Base-by-base conservation (phyloP, 352 stramenopile genomes). In the Globisporangium cylindrosporum region DNA sequence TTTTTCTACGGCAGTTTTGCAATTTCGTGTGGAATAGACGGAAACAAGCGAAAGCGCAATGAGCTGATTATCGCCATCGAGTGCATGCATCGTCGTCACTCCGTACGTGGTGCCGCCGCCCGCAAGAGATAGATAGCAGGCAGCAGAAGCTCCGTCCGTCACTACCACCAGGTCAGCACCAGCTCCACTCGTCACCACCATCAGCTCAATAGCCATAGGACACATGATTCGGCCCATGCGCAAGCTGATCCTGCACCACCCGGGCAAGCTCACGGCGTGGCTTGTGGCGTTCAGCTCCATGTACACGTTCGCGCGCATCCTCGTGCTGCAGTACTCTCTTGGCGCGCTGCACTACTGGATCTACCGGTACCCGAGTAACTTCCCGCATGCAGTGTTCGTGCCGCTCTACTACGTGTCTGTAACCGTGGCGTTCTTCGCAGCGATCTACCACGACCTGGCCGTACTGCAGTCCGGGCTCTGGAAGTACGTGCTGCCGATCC, bases 241-340 rank as follows among this genome's bases (percentile, higher is more conserved):
- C 75, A 89, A 90, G 66, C 58, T 82, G 27, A 71, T 90, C 25
- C 74, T 88, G 55, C 80, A 91, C 67, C 84, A 91, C 49, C 84
- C 86, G 27, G 69, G 71, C 32, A 81, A 88, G 62, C 70, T 93
- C 36, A 78, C 70, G 54, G 62, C 71, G 14, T 72, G 66, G 43
- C 73, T 94, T 41, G 62, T 90, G n/a, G 51, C 82, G 20, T 71
- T 90, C 27, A 81, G 79, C 62, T 63, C 75, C 51, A 80, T 90
- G 71, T 93, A 91, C 72, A 82, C 74, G 32, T 94, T 88, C 66
- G 81, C 84, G 53, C 79, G 81, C 56, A 77, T 94, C n/a, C 68
- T 93, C 64, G 70, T 75, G 59, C 59, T 88, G n/a, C 82, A 92
- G 51, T 78, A 81, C 62, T 25, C 65, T 8, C 59, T 90, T 24